Evolutionary conservation across 805 yeast genomes (phyloP), one percentile per base, ranked within the genome.

Genomic region (Maudiozyma saulgeensis): DNA sequence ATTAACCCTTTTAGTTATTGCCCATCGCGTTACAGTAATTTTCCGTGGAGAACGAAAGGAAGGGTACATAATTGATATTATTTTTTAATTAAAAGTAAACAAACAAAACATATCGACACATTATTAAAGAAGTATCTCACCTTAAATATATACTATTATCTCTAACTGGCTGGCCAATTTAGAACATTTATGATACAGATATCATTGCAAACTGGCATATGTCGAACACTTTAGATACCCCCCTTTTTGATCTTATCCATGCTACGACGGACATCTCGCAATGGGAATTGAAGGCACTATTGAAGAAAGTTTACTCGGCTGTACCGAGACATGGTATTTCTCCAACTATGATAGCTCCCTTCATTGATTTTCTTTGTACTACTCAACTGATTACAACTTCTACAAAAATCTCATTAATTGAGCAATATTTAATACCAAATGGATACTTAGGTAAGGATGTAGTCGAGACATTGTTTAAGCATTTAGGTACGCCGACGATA

Each of bases 401-500:
- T 0, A 58, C 60, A 8, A 61, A 60, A 41, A 28, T 56, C 4
- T 54, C 57, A 25, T 52, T 70, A 7, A 46, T 69, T 1, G 54
- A 54, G 6, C 52, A 61, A 6, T 62, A 53, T 45, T 48, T 68
- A 11, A 51, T 60, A 11, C 71, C 72, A 19, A 60, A 60, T 35
- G 67, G 55, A 6, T 46, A 43, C 15, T 47, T 72, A 11, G 57
- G 64, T 13, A 49, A 50, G 15, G 58, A 55, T 0, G 51, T 58
- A 2, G 59, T 68, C 0, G 37, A 61, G 15, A 50, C 52, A 4
- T 59, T 73, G 2, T 50, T 66, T 11, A 60, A 62, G 16, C 53
- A 61, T 25, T 46, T 70, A 2, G 73, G 74, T 1, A 59, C 61
- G 3, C 51, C 56, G 23, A 50, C 68, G 11, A 43, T 52, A 34